Evolutionary conservation across 208 protist genomes (phyloP).

Genomic region (Leishmania tarentolae): DNA sequence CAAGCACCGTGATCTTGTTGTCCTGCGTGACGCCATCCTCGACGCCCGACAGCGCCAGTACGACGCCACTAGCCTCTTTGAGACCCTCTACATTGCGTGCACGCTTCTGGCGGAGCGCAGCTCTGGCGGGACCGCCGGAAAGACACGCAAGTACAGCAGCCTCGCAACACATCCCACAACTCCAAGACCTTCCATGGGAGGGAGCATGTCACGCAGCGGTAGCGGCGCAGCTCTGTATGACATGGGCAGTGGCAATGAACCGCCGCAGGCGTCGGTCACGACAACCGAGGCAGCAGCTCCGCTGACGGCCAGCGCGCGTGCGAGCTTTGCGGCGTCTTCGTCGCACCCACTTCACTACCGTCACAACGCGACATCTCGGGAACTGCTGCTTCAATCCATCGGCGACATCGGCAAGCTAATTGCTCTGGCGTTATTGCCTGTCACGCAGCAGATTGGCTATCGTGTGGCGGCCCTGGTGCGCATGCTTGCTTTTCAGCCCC

Average conservation of each 20-base stretch:
- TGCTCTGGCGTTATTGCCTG: conserved; percentile 63
- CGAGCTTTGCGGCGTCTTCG: not conserved
- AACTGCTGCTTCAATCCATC: conserved; percentile 61
- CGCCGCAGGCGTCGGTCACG: not conserved
- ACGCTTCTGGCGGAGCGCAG: conserved; percentile 28
- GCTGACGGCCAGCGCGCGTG: not conserved
- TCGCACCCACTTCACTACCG: conserved; percentile 24
- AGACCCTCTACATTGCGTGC: conserved; percentile 65
- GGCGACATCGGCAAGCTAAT: conserved; percentile 71
- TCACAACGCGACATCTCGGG: conserved; percentile 29
- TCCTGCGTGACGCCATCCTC: conserved; percentile 60
- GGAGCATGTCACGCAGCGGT: not conserved
- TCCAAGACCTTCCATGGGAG: not conserved
- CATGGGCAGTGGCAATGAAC: not conserved
- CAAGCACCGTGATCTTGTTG: conserved; percentile 41
- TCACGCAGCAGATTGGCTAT: conserved; percentile 41
- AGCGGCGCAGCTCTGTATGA: not conserved
- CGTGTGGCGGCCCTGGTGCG: conserved; percentile 56
- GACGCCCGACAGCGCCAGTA: conserved; percentile 46
- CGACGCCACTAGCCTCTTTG: conserved; percentile 48
- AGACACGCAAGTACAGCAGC: conserved; percentile 1
- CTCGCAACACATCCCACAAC: not conserved
- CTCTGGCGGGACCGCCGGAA: not conserved
- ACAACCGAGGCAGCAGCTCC: not conserved
- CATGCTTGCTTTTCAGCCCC: conserved; percentile 31